phyloP scores from a whole-genome alignment of 2,329 filamentous ascomycete species.

The Ceratocystis colombiana region DNA sequence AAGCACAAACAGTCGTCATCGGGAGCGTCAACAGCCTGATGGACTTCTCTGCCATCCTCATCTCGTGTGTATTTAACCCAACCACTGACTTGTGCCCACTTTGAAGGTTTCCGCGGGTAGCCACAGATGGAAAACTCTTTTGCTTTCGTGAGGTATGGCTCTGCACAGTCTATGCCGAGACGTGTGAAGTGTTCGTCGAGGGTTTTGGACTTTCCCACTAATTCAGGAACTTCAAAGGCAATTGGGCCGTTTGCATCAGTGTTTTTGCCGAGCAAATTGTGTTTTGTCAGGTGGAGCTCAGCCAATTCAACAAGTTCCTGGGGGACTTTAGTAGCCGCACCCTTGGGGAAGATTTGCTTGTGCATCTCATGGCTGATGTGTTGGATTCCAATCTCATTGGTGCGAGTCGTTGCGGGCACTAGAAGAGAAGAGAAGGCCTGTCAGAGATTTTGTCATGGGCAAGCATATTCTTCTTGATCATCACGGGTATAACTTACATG shows the following conservation, averaged over 20 bases:
- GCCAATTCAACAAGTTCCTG: slow-evolving; percentile 66
- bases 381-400: slow-evolving; percentile 90
- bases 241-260: slow-evolving; percentile 67
- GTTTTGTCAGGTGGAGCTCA: slow-evolving; percentile 68
- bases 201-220: slow-evolving; percentile 57
- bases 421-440: slow-evolving; percentile 24
- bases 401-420: slow-evolving; percentile 53
- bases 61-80: slow-evolving; percentile 88
- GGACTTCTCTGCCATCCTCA: slow-evolving; percentile 42
- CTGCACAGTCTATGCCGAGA: slow-evolving; percentile 74
- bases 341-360: slow-evolving; percentile 64
- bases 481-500: slow-evolving; percentile 33
- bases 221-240: slow-evolving; percentile 69
- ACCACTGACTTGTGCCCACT: slow-evolving; percentile 71
- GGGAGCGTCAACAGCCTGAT: slow-evolving; percentile 61
- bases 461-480: slow-evolving; percentile 7
- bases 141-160: slow-evolving; percentile 68
- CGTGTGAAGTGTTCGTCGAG: slow-evolving; percentile 92
- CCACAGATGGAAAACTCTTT: slow-evolving; percentile 60
- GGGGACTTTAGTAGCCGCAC: slow-evolving; percentile 44
- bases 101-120: slow-evolving; percentile 49
- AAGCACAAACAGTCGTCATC: slow-evolving; percentile 78
- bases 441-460: slow-evolving; percentile 15
- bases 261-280: slow-evolving; percentile 84
- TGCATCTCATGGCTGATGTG: slow-evolving; percentile 80